Evolutionary conservation across 805 yeast genomes (phyloP), one percentile per base, ranked within the genome.

Genomic region (Saturnispora serradocipensis): DNA sequence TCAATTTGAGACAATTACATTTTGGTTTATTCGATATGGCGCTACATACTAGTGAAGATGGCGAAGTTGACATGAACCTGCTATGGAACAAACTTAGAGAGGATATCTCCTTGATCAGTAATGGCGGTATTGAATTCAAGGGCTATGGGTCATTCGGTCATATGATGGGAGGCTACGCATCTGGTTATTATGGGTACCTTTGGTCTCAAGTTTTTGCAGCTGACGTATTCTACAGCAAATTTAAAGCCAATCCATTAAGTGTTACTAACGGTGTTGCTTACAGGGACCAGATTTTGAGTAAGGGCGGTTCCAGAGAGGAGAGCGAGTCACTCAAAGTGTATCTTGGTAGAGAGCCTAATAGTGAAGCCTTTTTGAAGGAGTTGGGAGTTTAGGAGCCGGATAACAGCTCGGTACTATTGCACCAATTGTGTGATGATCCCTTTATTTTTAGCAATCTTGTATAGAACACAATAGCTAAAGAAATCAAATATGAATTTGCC

Each of bases 121-220:
- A 75, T 52, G 88, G 82, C 39, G 80, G 76, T 34, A 69, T 67
- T 25, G 59, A 66, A 20, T 77, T 83, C n/a, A 78, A 74, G 53
- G 93, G 93, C 3, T 86, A 78, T 61, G 81, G 83, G 32, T 81
- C 88, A 0, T 87, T 87, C 64, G 88, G 87, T 2, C 96, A 88
- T 63, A 78, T 86, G 64, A 78, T 83, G 72, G 88, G 88, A 38
- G 91, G 95, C 16, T 88, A 88, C 65, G 91, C 86, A 50, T 81
- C 90, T 10, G 89, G 90, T 3, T 88, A 88, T 68, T 88, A 88
- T 60, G 95, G 95, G 2, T 88, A 88, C 65, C 68, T 87, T 69
- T 88, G 88, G 82, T 85, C 95, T 2, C 82, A 82, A 61, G 95
- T 86, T 15, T 88, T 82, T 71, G 93, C 95, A 1, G 78, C 87